These are phyloP conservation scores for Borealophlyctis nickersoniae DNA, from an alignment of 192 early-diverging fungal species.

Conservation along the genomic window DNA sequence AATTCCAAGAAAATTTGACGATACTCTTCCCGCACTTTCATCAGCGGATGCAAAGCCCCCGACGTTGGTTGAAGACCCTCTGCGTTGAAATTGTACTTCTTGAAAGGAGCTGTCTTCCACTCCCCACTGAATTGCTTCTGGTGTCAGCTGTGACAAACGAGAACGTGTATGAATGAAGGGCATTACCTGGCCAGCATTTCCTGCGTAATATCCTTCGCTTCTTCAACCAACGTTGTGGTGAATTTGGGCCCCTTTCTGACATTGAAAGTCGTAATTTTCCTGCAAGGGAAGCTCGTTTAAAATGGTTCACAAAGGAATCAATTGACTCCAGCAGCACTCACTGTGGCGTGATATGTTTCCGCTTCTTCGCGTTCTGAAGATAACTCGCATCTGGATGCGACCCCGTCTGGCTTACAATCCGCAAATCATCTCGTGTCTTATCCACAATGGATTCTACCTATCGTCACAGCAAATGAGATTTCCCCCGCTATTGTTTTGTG, in stretches of 20 bases:
- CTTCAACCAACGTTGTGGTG: slow-evolving; percentile 78
- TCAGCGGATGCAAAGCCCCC: slow-evolving; percentile 94
- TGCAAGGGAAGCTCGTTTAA: slow-evolving; percentile 1
- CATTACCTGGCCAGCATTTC: slow-evolving; percentile 80
- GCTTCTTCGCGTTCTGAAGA: slow-evolving; percentile 59
- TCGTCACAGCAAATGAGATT: not conserved
- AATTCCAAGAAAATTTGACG: slow-evolving; percentile 98
- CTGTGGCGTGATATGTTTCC: slow-evolving; percentile 45
- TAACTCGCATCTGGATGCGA: slow-evolving; percentile 61
- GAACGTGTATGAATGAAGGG: not conserved
- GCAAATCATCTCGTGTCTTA: slow-evolving; percentile 73
- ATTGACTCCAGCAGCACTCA: slow-evolving; percentile 4
- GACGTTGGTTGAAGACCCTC: slow-evolving; percentile 73
- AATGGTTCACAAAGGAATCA: not conserved
- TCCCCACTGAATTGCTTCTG: slow-evolving; percentile 60
- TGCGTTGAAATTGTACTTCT: slow-evolving; percentile 98
- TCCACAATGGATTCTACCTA: slow-evolving; percentile 77
- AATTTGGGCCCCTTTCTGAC: slow-evolving; percentile 88
- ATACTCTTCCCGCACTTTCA: slow-evolving; percentile 99
- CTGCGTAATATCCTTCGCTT: slow-evolving; percentile 89
- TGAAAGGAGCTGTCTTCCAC: slow-evolving; percentile 94
- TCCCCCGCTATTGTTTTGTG: not conserved
- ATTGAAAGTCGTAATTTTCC: slow-evolving; percentile 65
- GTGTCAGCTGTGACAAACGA: no score
- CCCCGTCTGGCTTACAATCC: slow-evolving; percentile 61